Evolutionary conservation across 1,284 basidiomycete genomes (phyloP).

Genomic region (Apiotrichum gamsii): DNA sequence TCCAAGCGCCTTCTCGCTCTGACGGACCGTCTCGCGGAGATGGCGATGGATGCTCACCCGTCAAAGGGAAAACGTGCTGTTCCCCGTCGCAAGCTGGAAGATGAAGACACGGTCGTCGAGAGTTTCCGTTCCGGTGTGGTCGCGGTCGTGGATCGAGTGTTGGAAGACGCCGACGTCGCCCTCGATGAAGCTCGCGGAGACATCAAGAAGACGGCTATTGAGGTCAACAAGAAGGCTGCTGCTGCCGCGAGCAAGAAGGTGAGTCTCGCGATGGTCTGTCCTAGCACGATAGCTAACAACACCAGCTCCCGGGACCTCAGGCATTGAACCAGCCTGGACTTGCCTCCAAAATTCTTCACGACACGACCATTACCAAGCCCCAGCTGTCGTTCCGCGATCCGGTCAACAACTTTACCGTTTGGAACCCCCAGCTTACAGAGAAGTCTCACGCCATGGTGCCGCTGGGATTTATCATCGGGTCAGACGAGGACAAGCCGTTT

Average conservation of each 20-base stretch:
- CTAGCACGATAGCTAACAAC: no score
- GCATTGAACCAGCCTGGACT: conserved; percentile 5
- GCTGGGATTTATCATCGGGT: conserved; percentile 49
- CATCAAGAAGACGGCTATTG: conserved; percentile 54
- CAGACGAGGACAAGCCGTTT: conserved; percentile 14
- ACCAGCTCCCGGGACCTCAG: conserved; percentile 30
- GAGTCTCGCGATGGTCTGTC: neutral
- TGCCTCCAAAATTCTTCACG: conserved; percentile 56
- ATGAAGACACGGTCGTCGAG: conserved; percentile 73
- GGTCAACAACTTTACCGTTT: conserved; percentile 56
- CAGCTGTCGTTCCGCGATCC: conserved; percentile 63
- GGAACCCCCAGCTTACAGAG: conserved; percentile 54
- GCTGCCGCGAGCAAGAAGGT: conserved; percentile 21
- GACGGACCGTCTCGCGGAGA: conserved; percentile 58
- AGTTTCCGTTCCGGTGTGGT: conserved; percentile 67
- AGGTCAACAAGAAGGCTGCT: conserved; percentile 25
- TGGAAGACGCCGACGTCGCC: conserved; percentile 77
- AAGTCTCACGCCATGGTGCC: conserved; percentile 77
- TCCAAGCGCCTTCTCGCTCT: conserved; percentile 46
- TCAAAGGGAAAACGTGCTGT: conserved; percentile 27
- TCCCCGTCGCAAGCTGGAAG: conserved; percentile 49
- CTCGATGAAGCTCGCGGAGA: conserved; percentile 72
- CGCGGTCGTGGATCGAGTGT: conserved; percentile 72
- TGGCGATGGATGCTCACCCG: conserved; percentile 51
- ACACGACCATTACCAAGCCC: conserved; percentile 66